A percentile compares a stretch with the other conserved stretches of the same genome.
phyloP scores from a whole-genome alignment of 176 grass and related monocot genomes.

The Carex cristatella region DNA sequence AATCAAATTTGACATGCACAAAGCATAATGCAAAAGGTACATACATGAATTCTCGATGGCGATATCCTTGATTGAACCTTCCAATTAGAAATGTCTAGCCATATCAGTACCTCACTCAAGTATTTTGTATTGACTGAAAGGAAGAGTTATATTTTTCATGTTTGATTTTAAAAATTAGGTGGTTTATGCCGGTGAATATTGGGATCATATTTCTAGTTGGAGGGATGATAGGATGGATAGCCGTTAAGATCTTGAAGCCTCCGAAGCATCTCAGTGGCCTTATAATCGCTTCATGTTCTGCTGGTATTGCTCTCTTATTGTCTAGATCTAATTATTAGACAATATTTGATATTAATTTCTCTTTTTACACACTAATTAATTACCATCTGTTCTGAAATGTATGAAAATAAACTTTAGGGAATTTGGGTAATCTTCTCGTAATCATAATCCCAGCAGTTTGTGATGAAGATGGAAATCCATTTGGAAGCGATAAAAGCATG shows the following conservation, averaged over 20 bases:
- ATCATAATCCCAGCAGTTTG: slow-evolving; percentile 62
- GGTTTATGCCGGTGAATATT: slow-evolving; percentile 82
- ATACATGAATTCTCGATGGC: not conserved
- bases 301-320: slow-evolving; percentile 21
- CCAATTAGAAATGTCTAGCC: not conserved
- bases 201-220: slow-evolving; percentile 54
- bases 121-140: not conserved
- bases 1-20: not conserved
- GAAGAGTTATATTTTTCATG: not conserved
- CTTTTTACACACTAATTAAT: not conserved
- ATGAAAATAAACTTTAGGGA: slow-evolving; percentile 19
- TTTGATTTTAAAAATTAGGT: slow-evolving; percentile 30
- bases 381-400: not conserved
- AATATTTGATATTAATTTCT: not conserved
- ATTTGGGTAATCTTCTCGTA: slow-evolving; percentile 59
- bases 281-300: slow-evolving; percentile 50
- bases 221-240: slow-evolving; percentile 50
- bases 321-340: not conserved
- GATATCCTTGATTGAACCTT: not conserved
- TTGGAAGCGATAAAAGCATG: slow-evolving; percentile 8
- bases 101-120: not conserved
- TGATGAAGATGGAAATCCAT: slow-evolving; percentile 49
- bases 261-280: slow-evolving; percentile 46
- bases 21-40: not conserved
- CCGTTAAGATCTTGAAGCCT: slow-evolving; percentile 38